Percentiles rank a stretch among this genome's conserved stretches.
phyloP scores from a whole-genome alignment of 192 early-diverging fungal species.

The Gryganskiella cystojenkinii region DNA sequence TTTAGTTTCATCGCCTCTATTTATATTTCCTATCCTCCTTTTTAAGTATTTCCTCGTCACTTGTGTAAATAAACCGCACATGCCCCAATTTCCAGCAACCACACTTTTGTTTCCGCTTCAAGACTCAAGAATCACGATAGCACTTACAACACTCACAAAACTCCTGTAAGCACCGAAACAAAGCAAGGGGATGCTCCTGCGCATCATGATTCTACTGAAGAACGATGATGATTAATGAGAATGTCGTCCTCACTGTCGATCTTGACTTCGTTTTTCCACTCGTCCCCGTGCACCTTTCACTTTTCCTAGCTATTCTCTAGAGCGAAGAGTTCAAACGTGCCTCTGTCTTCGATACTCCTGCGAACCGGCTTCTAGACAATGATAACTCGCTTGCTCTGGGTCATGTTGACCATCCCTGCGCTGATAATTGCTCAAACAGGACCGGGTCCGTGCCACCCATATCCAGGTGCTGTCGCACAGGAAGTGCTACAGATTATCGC shows the following conservation, averaged over 20 bases:
- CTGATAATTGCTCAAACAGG: conserved; percentile 1
- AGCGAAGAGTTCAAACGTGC: background rate
- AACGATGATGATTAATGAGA: background rate
- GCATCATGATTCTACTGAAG: background rate
- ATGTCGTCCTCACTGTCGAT: background rate
- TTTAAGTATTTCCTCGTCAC: background rate
- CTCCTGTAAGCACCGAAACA: background rate
- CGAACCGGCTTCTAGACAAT: background rate
- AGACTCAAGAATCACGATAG: background rate
- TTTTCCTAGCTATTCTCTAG: background rate
- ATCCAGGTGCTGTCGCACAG: background rate
- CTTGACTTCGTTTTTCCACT: background rate
- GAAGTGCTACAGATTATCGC: conserved; percentile 1
- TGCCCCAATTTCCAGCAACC: background rate
- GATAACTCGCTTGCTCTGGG: conserved; percentile 1
- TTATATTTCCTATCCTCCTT: background rate
- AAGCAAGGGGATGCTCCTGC: too few species aligned
- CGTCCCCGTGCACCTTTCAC: conserved; percentile 1
- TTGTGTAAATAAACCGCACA: background rate
- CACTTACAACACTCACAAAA: background rate
- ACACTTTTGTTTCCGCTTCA: background rate
- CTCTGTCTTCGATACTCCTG: background rate
- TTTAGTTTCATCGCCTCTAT: background rate
- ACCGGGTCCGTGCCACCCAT: conserved; percentile 1
- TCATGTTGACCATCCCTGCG: background rate